A percentile compares a stretch with the other conserved stretches of the same genome.
These are phyloP conservation scores for Akanthomyces lecanii DNA, from an alignment of 2,329 filamentous ascomycete species.

Conservation along the genomic window DNA sequence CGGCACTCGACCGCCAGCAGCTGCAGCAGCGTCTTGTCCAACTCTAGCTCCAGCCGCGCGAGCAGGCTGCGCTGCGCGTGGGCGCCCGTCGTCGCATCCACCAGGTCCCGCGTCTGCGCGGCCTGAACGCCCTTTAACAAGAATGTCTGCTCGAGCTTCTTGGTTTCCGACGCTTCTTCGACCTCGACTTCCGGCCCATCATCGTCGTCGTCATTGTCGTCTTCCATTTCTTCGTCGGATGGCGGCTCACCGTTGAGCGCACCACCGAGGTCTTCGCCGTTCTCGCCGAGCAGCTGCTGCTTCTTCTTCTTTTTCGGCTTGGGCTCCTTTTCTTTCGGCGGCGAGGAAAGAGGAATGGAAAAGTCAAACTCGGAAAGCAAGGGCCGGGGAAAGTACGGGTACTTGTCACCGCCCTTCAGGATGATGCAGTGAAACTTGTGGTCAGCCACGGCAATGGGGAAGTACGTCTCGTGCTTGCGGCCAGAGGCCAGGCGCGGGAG, in stretches of 20 bases:
- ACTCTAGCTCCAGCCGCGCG: slow-evolving; percentile 69
- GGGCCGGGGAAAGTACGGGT: slow-evolving; percentile 88
- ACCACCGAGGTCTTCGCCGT: slow-evolving; percentile 25
- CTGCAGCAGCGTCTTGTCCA: slow-evolving; percentile 87
- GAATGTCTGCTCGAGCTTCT: slow-evolving; percentile 73
- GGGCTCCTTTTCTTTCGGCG: slow-evolving; percentile 33
- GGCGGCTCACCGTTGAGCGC: slow-evolving; percentile 30
- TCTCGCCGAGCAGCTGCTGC: slow-evolving; percentile 22
- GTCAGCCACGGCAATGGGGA: slow-evolving; percentile 88
- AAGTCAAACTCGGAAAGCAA: slow-evolving; percentile 93
- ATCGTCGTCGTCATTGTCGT: slow-evolving; percentile 34
- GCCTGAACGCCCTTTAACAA: slow-evolving; percentile 69
- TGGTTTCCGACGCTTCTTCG: slow-evolving; percentile 43
- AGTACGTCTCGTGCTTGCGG: slow-evolving; percentile 85
- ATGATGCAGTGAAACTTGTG: slow-evolving; percentile 98
- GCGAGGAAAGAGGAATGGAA: slow-evolving; percentile 69
- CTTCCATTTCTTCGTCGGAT: slow-evolving; percentile 28
- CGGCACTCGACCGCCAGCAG: slow-evolving; percentile 86
- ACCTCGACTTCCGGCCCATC: slow-evolving; percentile 33
- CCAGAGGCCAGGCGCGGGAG: slow-evolving; percentile 79
- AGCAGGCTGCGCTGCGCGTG: slow-evolving; percentile 64
- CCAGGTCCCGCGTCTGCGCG: slow-evolving; percentile 69
- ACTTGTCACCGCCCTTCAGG: slow-evolving; percentile 87
- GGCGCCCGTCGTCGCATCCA: slow-evolving; percentile 57
- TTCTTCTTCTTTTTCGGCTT: slow-evolving; percentile 29